These are phyloP conservation scores for Baeospora myosura DNA, from an alignment of 1,284 basidiomycete genomes.

Conservation along the genomic window DNA sequence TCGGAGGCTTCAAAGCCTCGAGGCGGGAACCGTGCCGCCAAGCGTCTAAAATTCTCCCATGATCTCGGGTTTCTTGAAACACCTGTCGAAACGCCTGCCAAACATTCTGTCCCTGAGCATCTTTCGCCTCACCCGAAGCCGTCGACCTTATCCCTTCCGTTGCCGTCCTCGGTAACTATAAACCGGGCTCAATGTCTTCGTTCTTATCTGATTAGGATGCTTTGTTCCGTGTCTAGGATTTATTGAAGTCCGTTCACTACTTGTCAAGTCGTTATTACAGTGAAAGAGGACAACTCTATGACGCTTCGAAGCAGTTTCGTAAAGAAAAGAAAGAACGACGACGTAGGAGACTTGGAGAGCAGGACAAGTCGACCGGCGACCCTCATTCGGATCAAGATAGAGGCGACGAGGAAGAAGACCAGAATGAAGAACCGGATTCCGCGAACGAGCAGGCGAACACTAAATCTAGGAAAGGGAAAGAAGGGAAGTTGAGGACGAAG, in stretches of 20 bases:
- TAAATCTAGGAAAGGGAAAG: no score
- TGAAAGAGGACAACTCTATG: constrained; percentile 49
- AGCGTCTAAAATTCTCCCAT: constrained; percentile 29
- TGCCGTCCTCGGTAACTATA: constrained; percentile 42
- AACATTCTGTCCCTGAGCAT: background rate
- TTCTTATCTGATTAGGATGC: constrained; percentile 3
- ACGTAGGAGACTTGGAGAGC: no score
- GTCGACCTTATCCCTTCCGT: constrained; percentile 5
- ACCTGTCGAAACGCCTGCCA: constrained; percentile 6
- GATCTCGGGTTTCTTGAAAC: constrained; percentile 32
- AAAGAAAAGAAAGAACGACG: background rate
- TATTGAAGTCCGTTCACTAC: constrained; percentile 64
- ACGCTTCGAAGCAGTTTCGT: constrained; percentile 26
- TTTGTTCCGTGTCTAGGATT: constrained; percentile 37
- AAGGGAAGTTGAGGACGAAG: no score
- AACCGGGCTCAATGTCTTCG: constrained; percentile 14
- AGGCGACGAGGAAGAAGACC: background rate
- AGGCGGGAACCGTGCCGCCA: constrained; percentile 19
- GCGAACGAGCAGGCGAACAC: no score
- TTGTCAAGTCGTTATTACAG: constrained; percentile 58
- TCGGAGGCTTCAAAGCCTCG: constrained; percentile 14
- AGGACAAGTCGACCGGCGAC: no score
- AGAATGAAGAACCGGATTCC: background rate
- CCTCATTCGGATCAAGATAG: background rate
- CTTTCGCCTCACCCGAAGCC: background rate